phyloP scores from a whole-genome alignment of 73 alveolate genomes.

The Tetrahymena thermophila region DNA sequence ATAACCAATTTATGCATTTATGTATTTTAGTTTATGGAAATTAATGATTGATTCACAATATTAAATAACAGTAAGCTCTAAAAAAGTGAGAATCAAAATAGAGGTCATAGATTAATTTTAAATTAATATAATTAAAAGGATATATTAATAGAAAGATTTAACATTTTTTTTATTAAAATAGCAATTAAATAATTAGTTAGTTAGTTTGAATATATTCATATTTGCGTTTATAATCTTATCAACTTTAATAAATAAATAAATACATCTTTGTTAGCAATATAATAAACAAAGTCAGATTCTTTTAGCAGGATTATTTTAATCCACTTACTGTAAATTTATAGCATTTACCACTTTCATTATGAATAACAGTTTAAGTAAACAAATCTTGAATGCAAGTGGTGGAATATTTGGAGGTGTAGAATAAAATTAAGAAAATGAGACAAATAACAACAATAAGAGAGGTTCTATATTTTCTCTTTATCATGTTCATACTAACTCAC shows the following conservation, averaged over 20 bases:
- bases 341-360: neutral
- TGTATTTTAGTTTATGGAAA: neutral
- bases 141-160: neutral
- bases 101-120: neutral
- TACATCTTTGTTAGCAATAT: no score
- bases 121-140: neutral
- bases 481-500: neutral
- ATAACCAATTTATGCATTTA: no score
- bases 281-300: no score
- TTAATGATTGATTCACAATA: no score
- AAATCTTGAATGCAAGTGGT: neutral
- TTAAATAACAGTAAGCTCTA: neutral
- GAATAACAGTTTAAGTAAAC: neutral
- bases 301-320: neutral
- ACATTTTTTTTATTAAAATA: neutral
- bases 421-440: neutral
- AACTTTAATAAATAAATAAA: neutral
- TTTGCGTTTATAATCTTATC: no score
- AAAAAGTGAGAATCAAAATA: neutral
- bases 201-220: neutral
- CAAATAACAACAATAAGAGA: neutral
- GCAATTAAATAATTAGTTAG: neutral
- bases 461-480: neutral
- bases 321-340: neutral
- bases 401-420: neutral